Percentiles rank a stretch among this genome's conserved stretches.
Conservation (phyloP, 2,329 filamentous ascomycete genomes). For the Aspergillus fumigatus region DNA sequence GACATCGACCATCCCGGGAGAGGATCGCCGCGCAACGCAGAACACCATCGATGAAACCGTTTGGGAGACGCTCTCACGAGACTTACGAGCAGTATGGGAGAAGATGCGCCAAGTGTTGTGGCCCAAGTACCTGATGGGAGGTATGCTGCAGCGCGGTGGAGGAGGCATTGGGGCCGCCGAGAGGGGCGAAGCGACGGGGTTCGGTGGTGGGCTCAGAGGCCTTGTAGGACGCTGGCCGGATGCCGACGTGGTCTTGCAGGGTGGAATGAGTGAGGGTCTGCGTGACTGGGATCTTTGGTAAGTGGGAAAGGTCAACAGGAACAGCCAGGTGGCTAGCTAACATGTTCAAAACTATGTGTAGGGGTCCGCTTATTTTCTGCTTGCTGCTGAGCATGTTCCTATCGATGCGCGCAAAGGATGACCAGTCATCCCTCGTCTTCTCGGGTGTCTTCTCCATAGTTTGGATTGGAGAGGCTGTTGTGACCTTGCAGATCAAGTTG, state of each 20-base stretch:
- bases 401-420: constrained; percentile 70
- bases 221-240: constrained; percentile 63
- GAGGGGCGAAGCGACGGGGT: constrained; percentile 49
- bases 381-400: constrained; percentile 81
- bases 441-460: constrained; percentile 95
- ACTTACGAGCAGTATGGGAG: constrained; percentile 89
- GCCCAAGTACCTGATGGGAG: constrained; percentile 83
- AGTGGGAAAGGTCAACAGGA: constrained; percentile 12
- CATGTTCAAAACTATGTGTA: constrained; percentile 27
- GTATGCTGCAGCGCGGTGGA: constrained; percentile 56
- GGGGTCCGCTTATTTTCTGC: constrained; percentile 92
- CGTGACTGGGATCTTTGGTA: constrained; percentile 95
- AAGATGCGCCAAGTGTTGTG: constrained; percentile 98
- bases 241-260: constrained; percentile 61
- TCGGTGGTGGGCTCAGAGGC: constrained; percentile 48
- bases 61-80: constrained; percentile 93
- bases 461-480: constrained; percentile 93
- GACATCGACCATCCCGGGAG: constrained; percentile 83
- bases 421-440: constrained; percentile 86
- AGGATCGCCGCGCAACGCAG: constrained; percentile 81
- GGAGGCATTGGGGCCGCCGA: constrained; percentile 53
- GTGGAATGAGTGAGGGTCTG: constrained; percentile 79
- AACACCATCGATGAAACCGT: constrained; percentile 97
- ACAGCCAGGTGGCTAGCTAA: background rate
- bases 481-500: constrained; percentile 96